Percentiles rank a stretch among this genome's conserved stretches.
Conservation (phyloP, 2,329 filamentous ascomycete genomes). For the Cadophora sp. region DNA sequence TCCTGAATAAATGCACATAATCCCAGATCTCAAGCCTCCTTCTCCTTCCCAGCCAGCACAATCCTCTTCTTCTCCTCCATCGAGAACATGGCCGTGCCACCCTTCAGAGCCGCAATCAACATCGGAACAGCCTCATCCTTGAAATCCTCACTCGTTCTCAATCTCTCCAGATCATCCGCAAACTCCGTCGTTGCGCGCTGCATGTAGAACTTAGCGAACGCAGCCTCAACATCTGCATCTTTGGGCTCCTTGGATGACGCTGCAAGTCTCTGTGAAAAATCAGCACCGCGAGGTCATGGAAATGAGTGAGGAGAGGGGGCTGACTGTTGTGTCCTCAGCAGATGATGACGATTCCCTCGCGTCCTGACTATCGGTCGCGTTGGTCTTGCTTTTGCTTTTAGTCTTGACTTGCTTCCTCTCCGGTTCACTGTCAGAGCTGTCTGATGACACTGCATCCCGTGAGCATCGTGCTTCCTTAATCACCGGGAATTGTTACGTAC, state of each 20-base stretch:
- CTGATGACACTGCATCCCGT: constrained; percentile 24
- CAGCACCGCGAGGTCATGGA: background rate
- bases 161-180: constrained; percentile 74
- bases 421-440: constrained; percentile 24
- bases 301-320: background rate
- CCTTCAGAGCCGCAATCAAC: constrained; percentile 71
- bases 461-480: background rate
- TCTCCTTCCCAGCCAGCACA: constrained; percentile 29
- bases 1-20: background rate
- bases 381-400: background rate
- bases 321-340: background rate
- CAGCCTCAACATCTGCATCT: constrained; percentile 34
- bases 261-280: background rate
- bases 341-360: constrained; percentile 11
- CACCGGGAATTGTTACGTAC: constrained; percentile 22
- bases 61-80: constrained; percentile 55
- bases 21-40: background rate
- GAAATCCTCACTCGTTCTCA: constrained; percentile 75
- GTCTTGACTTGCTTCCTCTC: constrained; percentile 14
- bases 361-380: background rate
- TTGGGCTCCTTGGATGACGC: constrained; percentile 17
- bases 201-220: constrained; percentile 72
- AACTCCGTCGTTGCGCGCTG: constrained; percentile 74
- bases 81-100: constrained; percentile 69
- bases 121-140: constrained; percentile 67